These are phyloP conservation scores for Sporisorium graminicola DNA, from an alignment of 1,284 basidiomycete species.

Conservation along the genomic window DNA sequence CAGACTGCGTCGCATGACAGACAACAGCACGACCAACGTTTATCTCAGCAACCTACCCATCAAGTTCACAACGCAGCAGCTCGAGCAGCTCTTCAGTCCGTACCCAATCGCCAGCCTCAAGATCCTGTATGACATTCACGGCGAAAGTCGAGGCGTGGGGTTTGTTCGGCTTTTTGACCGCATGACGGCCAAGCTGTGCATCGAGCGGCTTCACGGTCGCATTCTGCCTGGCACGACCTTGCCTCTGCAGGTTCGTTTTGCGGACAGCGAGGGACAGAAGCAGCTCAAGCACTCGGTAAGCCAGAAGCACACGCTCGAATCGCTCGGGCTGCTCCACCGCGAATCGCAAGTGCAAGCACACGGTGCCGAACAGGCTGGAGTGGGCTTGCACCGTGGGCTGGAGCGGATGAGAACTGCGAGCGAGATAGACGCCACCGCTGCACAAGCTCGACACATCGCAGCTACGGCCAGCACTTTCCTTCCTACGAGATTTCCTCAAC, in stretches of 20 bases:
- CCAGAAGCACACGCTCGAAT: conserved; percentile 49
- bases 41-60: conserved; percentile 60
- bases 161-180: conserved; percentile 58
- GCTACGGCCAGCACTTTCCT: background rate
- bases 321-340: conserved; percentile 19
- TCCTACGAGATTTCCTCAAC: background rate
- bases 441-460: background rate
- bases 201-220: conserved; percentile 55
- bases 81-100: conserved; percentile 62
- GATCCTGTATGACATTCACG: conserved; percentile 58
- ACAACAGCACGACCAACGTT: conserved; percentile 56
- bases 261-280: conserved; percentile 65
- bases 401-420: conserved; percentile 16
- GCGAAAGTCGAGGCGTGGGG: conserved; percentile 58
- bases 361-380: background rate
- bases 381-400: background rate
- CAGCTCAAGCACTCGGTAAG: conserved; percentile 48
- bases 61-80: conserved; percentile 47
- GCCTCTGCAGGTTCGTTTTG: conserved; percentile 60
- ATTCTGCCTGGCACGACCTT: conserved; percentile 47
- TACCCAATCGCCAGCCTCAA: conserved; percentile 58
- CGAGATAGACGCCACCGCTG: conserved; percentile 18
- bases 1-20: conserved; percentile 55
- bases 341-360: background rate
- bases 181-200: conserved; percentile 55